Percentiles rank a stretch among this genome's conserved stretches.
Evolutionary conservation across 2,329 filamentous ascomycete genomes (phyloP).

Genomic region (Huntiella abstrusa): DNA sequence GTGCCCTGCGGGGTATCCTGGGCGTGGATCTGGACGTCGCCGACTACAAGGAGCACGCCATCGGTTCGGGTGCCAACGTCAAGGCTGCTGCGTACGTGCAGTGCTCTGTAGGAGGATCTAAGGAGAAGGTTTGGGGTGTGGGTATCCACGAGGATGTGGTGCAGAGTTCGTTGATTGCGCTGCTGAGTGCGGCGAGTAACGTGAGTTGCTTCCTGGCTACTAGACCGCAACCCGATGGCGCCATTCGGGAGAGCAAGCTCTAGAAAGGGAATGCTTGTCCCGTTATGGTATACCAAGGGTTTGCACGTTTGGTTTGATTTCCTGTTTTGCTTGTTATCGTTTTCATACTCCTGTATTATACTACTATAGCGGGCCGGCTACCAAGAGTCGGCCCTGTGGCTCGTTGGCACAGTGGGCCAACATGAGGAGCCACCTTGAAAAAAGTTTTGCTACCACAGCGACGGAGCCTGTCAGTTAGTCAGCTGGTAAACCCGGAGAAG

Average conservation of each 20-base stretch:
- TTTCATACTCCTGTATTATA: no score
- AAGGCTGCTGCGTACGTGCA: conserved; percentile 95
- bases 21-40: conserved; percentile 78
- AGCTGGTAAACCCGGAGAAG: no score
- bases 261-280: conserved; percentile 2
- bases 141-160: conserved; percentile 87
- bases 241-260: conserved; percentile 13
- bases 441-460: no score
- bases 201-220: conserved; percentile 33
- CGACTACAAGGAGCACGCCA: conserved; percentile 93
- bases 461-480: no score
- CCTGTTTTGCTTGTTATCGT: no score
- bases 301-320: no score
- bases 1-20: conserved; percentile 51
- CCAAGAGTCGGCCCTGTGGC: no score
- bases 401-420: no score
- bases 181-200: conserved; percentile 69
- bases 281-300: no score
- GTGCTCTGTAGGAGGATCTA: conserved; percentile 50
- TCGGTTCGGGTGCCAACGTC: conserved; percentile 61
- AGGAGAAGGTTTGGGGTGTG: conserved; percentile 69
- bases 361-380: no score
- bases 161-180: conserved; percentile 69
- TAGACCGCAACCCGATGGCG: background rate
- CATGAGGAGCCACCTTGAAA: no score